phyloP scores from a whole-genome alignment of 371 early-diverging fungal genomes.

The Actinomortierella ambigua region DNA sequence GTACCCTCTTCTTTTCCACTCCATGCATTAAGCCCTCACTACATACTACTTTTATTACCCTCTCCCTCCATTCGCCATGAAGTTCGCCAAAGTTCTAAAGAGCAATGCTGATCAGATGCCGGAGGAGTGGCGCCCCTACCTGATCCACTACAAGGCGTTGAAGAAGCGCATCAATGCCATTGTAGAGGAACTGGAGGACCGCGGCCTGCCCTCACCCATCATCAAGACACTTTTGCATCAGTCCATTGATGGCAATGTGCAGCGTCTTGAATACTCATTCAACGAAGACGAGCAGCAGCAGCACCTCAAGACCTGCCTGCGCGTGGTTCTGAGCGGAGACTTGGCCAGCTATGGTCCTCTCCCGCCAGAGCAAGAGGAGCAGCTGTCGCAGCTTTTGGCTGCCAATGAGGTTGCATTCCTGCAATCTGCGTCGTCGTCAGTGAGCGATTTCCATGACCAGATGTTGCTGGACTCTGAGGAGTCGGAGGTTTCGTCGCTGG shows the following conservation, averaged over 20 bases:
- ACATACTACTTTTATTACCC: background rate
- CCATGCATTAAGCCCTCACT: background rate
- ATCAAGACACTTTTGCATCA: conserved; percentile 53
- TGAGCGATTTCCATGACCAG: conserved; percentile 32
- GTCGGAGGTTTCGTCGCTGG: background rate
- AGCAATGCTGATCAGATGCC: conserved; percentile 70
- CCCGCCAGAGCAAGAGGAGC: conserved; percentile 23
- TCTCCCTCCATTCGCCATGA: conserved; percentile 52
- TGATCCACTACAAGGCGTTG: conserved; percentile 69
- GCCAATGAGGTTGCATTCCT: conserved; percentile 31
- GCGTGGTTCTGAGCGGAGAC: conserved; percentile 29
- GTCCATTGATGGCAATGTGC: conserved; percentile 30
- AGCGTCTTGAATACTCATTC: conserved; percentile 58
- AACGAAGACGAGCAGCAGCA: conserved; percentile 48
- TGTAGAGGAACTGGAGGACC: conserved; percentile 70
- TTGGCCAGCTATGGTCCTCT: conserved; percentile 9
- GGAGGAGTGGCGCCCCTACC: conserved; percentile 68
- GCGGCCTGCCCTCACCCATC: conserved; percentile 56
- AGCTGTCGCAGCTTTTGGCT: conserved; percentile 32
- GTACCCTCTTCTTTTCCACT: background rate
- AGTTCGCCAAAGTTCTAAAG: conserved; percentile 76
- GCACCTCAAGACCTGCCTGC: conserved; percentile 34
- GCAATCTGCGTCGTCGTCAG: conserved; percentile 27
- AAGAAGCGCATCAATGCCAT: conserved; percentile 69
- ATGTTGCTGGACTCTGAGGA: conserved; percentile 3